Evolutionary conservation across 495 filamentous ascomycete species (phyloP).

Genomic region (Penicillium ucsense): DNA sequence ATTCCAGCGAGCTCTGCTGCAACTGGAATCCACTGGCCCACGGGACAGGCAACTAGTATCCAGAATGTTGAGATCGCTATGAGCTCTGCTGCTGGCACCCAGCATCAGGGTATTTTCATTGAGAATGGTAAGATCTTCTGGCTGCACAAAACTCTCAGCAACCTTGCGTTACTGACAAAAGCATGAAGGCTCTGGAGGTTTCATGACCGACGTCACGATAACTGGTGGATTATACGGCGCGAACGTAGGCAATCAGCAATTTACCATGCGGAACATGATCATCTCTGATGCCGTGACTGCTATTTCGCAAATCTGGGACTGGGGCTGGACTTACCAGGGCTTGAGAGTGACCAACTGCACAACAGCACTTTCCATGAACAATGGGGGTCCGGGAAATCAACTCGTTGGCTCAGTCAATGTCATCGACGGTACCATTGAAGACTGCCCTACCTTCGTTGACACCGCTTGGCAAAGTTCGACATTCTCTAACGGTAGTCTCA

Average conservation of each 20-base stretch:
- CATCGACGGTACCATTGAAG: conserved; percentile 49
- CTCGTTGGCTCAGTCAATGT: conserved; percentile 41
- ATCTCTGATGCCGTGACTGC: conserved; percentile 56
- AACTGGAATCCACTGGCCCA: conserved; percentile 72
- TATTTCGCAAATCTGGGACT: conserved; percentile 50
- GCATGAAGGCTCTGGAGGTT: conserved; percentile 54
- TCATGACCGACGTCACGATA: conserved; percentile 54
- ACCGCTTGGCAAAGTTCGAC: conserved; percentile 38
- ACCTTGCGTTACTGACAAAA: background rate
- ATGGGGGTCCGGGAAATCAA: conserved; percentile 24
- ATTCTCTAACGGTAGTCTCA: conserved; percentile 42
- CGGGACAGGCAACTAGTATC: conserved; percentile 58
- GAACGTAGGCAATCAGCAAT: conserved; percentile 70
- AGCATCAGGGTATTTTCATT: conserved; percentile 64
- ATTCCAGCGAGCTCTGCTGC: conserved; percentile 44
- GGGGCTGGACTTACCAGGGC: conserved; percentile 48
- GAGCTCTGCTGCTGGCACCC: conserved; percentile 46
- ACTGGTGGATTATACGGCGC: conserved; percentile 60
- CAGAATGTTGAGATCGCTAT: conserved; percentile 73
- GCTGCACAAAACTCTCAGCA: conserved; percentile 4
- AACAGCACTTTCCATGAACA: conserved; percentile 40
- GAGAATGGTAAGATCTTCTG: conserved; percentile 47
- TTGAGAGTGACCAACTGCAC: conserved; percentile 40
- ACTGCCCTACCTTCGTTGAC: conserved; percentile 53
- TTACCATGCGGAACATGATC: conserved; percentile 63